Percentiles rank a stretch among this genome's conserved stretches.
phyloP scores from a whole-genome alignment of 306 rosid genomes.

The Cicer arietinum region DNA sequence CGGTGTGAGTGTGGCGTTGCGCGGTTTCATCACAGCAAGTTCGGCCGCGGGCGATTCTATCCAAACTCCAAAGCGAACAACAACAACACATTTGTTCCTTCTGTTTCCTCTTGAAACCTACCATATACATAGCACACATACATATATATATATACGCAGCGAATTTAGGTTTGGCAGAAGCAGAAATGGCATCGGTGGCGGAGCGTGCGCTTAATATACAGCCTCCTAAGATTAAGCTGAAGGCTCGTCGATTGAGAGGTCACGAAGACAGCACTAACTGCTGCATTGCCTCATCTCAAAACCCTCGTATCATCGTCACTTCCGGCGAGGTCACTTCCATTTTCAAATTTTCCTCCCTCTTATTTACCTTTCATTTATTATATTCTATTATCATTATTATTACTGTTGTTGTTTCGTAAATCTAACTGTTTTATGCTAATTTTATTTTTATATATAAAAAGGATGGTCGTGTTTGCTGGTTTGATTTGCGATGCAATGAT shows the following conservation, averaged over 20 bases:
- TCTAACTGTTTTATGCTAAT: not conserved
- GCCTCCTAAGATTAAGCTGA: slow-evolving; percentile 20
- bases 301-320: slow-evolving; percentile 72
- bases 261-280: slow-evolving; percentile 73
- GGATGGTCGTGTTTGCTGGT: slow-evolving; percentile 98
- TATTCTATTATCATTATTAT: not conserved
- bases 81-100: not conserved
- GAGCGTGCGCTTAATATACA: not conserved
- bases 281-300: slow-evolving; percentile 73
- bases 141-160: not conserved
- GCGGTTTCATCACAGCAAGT: not conserved
- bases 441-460: not conserved
- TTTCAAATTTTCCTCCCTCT: not conserved
- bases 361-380: not conserved
- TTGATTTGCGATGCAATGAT: slow-evolving; percentile 84
- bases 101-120: not conserved
- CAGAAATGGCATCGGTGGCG: slow-evolving; percentile 33
- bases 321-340: slow-evolving; percentile 68
- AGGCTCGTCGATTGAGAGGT: slow-evolving; percentile 69
- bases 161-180: slow-evolving; percentile 13
- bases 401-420: not conserved
- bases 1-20: slow-evolving; percentile 10
- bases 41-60: not conserved
- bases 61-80: not conserved
- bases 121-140: not conserved